Conservation (phyloP, 1,284 basidiomycete genomes). For the Apiotrichum veenhuisii region DNA sequence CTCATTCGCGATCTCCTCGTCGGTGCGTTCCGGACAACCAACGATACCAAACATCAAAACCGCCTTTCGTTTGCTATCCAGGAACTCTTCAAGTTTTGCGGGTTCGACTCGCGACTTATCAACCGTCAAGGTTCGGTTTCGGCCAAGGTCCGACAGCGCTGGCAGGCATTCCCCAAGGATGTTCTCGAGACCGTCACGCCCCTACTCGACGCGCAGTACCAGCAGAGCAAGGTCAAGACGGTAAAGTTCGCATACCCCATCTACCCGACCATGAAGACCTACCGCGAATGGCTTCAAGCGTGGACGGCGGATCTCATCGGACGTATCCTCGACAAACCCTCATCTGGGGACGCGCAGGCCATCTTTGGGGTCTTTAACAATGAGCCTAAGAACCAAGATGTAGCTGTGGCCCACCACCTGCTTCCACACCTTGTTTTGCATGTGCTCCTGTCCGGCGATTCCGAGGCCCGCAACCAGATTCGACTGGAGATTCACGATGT, state of each 20-base stretch:
- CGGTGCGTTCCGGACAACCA: conserved; percentile 87
- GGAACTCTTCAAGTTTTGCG: conserved; percentile 82
- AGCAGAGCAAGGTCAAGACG: conserved; percentile 50
- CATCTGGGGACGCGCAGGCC: conserved; percentile 36
- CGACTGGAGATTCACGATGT: conserved; percentile 74
- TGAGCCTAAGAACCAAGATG: conserved; percentile 81
- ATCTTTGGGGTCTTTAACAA: conserved; percentile 80
- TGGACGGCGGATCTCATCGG: conserved; percentile 87
- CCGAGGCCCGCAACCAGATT: conserved; percentile 63
- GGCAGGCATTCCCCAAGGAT: conserved; percentile 72
- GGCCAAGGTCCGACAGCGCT: conserved; percentile 64
- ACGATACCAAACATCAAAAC: conserved; percentile 87
- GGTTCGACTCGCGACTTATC: conserved; percentile 62
- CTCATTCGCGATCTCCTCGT: conserved; percentile 84
- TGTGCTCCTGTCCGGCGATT: conserved; percentile 71
- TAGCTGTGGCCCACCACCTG: conserved; percentile 81
- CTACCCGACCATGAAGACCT: conserved; percentile 71
- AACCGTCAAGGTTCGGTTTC: conserved; percentile 55
- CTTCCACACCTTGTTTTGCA: conserved; percentile 90
- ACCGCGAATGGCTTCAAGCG: conserved; percentile 91
- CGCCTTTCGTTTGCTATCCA: conserved; percentile 90
- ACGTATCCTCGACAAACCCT: conserved; percentile 45
- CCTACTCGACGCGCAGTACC: conserved; percentile 72
- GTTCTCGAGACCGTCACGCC: conserved; percentile 85
- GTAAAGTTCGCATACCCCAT: conserved; percentile 56